These are phyloP conservation scores for Aureobasidium sp. DNA, from an alignment of 2,329 filamentous ascomycete species.

Conservation along the genomic window DNA sequence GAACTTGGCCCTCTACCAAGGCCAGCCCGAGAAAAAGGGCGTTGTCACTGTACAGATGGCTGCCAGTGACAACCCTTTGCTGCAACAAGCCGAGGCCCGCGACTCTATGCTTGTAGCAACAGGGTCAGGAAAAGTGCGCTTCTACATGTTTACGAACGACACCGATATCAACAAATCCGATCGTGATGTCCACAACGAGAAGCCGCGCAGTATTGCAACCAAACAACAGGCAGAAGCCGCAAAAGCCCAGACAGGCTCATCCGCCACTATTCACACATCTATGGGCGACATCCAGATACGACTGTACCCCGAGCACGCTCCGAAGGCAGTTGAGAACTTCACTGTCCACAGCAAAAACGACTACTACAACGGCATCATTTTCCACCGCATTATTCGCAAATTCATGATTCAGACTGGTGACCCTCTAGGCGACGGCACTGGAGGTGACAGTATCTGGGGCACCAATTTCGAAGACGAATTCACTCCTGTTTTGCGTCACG, in stretches of 20 bases:
- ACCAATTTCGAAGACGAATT: constrained; percentile 90
- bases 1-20: constrained; percentile 83
- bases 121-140: constrained; percentile 76
- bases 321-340: constrained; percentile 95
- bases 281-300: constrained; percentile 91
- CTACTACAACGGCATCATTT: constrained; percentile 97
- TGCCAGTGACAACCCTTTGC: constrained; percentile 81
- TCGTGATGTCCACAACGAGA: constrained; percentile 91
- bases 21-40: constrained; percentile 87
- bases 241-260: constrained; percentile 61
- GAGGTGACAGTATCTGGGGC: constrained; percentile 90
- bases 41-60: constrained; percentile 95
- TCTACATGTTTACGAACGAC: constrained; percentile 97
- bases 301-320: constrained; percentile 84
- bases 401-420: constrained; percentile 97
- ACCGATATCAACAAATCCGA: constrained; percentile 71
- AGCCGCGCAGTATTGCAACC: constrained; percentile 56
- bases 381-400: constrained; percentile 92
- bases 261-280: constrained; percentile 82
- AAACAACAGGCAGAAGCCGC: constrained; percentile 42
- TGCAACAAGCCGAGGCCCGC: constrained; percentile 82
- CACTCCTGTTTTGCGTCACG: constrained; percentile 69
- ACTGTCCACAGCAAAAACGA: constrained; percentile 80
- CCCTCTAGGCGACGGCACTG: constrained; percentile 78
- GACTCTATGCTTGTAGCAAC: constrained; percentile 85